Evolutionary conservation across 1,284 basidiomycete species (phyloP), one percentile per base, ranked within the genome.

Genomic region (Agaricales sp.): DNA sequence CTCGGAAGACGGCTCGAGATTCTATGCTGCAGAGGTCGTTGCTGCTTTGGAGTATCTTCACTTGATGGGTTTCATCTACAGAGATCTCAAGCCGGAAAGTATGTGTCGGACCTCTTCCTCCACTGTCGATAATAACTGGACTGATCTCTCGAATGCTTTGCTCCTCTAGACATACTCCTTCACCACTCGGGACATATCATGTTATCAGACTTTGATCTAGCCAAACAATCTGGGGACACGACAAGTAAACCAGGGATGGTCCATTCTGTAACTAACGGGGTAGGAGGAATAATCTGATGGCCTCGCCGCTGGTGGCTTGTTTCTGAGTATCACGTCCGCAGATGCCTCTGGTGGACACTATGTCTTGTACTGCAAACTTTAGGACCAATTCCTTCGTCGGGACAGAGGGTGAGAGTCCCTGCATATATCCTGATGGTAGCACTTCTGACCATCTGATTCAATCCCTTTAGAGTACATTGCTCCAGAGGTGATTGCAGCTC

Each of bases 31-130:
- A 54, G 96, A 99, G 70, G 96, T 99, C 45, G 89, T 92, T 49
- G 95, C 96, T 39, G 96, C 96, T 21, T 71, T 99, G 59, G 96
- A 99, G 69, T 99, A 99, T 64, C 75, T 99, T 30, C 96, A 99
- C 75, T 77, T 98, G 52, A 97, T 98, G 81, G 96, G 96, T 25
- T 99, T 96, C 72, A 98, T 99, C 59, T 99, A 99, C 69, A 85
- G 96, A 47, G 96, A 99, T 74, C 79, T 99, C 49, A 99, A 99
- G 68, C 96, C 96, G 24, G 96, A 99, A 72, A 99, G 93, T 97
- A 68, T 61, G 92, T 79, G 26, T 12, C 26, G 46, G 22, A 6
- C 26, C 26, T 6, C 14, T 30, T 30, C 16, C 51, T 35, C 20
- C 25, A n/a, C 16, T 16, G 16, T 44, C 13, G 21, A 45, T n/a